phyloP scores from a whole-genome alignment of 345 rosid species.

The Salix arbutifolia region DNA sequence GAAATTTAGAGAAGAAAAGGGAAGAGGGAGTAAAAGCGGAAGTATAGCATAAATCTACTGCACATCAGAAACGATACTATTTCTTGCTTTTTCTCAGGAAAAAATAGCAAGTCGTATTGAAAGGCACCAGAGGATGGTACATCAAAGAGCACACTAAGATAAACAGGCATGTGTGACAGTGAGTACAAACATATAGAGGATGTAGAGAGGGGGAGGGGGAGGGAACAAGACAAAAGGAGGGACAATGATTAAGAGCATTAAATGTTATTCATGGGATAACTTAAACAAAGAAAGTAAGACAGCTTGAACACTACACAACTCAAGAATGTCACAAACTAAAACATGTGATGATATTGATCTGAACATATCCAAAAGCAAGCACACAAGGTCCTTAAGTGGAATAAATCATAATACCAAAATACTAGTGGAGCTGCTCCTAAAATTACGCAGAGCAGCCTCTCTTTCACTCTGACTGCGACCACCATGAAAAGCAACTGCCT shows the following conservation, averaged over 20 bases:
- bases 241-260: not conserved
- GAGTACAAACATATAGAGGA: not conserved
- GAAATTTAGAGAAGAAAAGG: not conserved
- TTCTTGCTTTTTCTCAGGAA: not conserved
- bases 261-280: not conserved
- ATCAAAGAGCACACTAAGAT: not conserved
- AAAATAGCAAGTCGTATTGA: not conserved
- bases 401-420: conserved; percentile 30
- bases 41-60: not conserved
- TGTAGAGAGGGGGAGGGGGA: not conserved
- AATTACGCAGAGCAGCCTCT: conserved; percentile 38
- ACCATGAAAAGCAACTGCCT: conserved; percentile 40
- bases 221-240: no score
- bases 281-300: not conserved
- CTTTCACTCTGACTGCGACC: conserved; percentile 43
- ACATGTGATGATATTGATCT: not conserved
- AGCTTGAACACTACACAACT: not conserved
- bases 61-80: not conserved
- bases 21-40: not conserved
- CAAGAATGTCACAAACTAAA: not conserved
- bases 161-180: not conserved
- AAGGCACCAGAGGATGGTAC: not conserved
- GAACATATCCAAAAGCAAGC: not conserved
- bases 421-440: conserved; percentile 32
- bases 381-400: not conserved